Percentiles rank a stretch among this genome's conserved stretches.
Evolutionary conservation across 139 green algal genomes (phyloP).

Genomic region (Picochlorum costavermella): DNA sequence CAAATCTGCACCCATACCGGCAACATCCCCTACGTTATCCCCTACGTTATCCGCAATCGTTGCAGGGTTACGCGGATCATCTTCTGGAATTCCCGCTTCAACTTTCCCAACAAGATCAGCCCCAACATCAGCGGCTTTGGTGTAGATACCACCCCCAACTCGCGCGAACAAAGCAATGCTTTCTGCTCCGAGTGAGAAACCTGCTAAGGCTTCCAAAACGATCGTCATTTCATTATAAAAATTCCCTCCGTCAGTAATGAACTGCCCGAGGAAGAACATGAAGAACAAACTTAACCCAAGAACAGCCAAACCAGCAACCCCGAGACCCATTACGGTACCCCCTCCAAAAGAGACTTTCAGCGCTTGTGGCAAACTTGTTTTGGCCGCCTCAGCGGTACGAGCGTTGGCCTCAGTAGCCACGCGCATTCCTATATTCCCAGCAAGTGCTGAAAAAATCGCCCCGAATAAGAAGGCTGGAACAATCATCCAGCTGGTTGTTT

Average conservation of each 20-base stretch:
- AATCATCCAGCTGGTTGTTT: constrained; percentile 47
- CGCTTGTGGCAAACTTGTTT: constrained; percentile 44
- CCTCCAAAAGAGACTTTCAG: constrained; percentile 53
- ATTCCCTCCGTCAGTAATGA: background rate
- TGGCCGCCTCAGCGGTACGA: constrained; percentile 35
- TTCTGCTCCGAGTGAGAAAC: constrained; percentile 58
- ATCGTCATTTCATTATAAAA: background rate
- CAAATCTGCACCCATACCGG: constrained; percentile 54
- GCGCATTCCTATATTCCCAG: constrained; percentile 61
- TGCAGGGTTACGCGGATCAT: constrained; percentile 67
- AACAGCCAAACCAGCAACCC: constrained; percentile 46
- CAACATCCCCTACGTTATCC: constrained; percentile 66
- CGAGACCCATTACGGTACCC: constrained; percentile 49
- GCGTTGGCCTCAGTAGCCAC: constrained; percentile 53
- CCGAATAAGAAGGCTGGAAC: constrained; percentile 32
- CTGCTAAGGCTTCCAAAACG: constrained; percentile 29
- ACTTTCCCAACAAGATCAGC: constrained; percentile 73
- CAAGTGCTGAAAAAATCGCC: constrained; percentile 35
- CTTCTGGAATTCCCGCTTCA: constrained; percentile 64
- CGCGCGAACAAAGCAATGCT: constrained; percentile 61
- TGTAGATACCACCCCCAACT: constrained; percentile 67
- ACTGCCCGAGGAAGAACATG: no score
- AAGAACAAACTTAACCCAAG: no score
- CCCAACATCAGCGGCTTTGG: constrained; percentile 68
- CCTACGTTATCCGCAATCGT: constrained; percentile 61